Evolutionary conservation across 2,329 filamentous ascomycete genomes (phyloP), one percentile per base, ranked within the genome.

Genomic region (Xylaria sp.): DNA sequence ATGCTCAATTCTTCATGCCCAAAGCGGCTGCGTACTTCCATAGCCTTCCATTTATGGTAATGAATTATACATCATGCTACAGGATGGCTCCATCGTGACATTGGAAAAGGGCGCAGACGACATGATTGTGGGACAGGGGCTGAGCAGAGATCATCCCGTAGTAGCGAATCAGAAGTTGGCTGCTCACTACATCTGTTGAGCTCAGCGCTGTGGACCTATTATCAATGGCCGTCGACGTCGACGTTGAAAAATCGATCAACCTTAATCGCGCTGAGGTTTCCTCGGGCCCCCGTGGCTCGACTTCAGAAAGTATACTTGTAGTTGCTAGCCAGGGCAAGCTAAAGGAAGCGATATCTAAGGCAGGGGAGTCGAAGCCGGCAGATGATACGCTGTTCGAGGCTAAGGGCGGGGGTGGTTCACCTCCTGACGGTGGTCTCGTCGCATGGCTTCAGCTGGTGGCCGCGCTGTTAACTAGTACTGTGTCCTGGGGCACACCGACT

Each of bases 371-470:
- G 4, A 33, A 33, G 25, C 13, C 25, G 28, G 13, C 3, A 15
- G 7, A 33, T 12, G 51, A 54, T 15, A 20, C 15, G 15, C 28
- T 3, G 15, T 36, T 28, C 3, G 41, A 59, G 41, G 10, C 56
- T 10, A 25, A 61, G 10, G 33, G 33, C 0, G 43, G 48, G 9
- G 54, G 62, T n/a, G 67, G 66, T n/a, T 54, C 72, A 7, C 73
- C 76, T 1, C 85, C 84, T 0, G 83, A 86, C 55, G 84, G 85
- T 31, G 85, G 85, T 13, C 71, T 81, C 58, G 70, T 75, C 15
- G 86, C 85, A 18, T 88, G 86, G 86, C 80, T 79, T 0, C 86
- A 87, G 73, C 84, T 87, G 9, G 56, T 84, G 23, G 83, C 84
- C 7, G 81, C 81, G 39, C 79, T 84, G 49, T 79, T 77, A 46